These are phyloP conservation scores for Penstemon davidsonii DNA, from an alignment of 257 asterid species.

Conservation along the genomic window DNA sequence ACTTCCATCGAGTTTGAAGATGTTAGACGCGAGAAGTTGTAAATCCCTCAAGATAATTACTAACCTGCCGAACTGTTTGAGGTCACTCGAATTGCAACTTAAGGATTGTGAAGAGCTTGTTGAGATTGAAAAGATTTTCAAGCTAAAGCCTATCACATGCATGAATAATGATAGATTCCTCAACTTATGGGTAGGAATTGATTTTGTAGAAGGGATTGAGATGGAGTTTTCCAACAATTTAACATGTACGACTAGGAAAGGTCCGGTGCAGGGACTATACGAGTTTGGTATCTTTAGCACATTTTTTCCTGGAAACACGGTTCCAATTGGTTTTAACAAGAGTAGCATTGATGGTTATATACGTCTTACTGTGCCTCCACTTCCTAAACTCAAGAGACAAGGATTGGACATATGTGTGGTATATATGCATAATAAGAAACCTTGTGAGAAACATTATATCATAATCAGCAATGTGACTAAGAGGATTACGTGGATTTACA, in stretches of 20 bases:
- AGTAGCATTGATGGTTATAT: neutral
- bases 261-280: neutral
- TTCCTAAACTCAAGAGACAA: neutral
- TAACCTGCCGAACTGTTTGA: neutral
- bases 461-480: neutral
- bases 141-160: neutral
- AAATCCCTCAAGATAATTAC: neutral
- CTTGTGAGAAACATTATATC: neutral
- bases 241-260: neutral
- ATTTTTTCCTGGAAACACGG: neutral
- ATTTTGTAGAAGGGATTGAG: neutral
- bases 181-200: neutral
- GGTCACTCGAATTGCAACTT: neutral
- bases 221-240: neutral
- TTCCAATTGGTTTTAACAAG: neutral
- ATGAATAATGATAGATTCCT: neutral
- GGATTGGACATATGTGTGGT: neutral
- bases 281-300: constrained; percentile 1
- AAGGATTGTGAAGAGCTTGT: constrained; percentile 1
- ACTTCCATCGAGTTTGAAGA: neutral
- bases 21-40: neutral
- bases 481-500: neutral
- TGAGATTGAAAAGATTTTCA: neutral
- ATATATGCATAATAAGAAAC: neutral
- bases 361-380: neutral